phyloP scores from a whole-genome alignment of 208 protist species.

The Acanthamoeba lenticulata region DNA sequence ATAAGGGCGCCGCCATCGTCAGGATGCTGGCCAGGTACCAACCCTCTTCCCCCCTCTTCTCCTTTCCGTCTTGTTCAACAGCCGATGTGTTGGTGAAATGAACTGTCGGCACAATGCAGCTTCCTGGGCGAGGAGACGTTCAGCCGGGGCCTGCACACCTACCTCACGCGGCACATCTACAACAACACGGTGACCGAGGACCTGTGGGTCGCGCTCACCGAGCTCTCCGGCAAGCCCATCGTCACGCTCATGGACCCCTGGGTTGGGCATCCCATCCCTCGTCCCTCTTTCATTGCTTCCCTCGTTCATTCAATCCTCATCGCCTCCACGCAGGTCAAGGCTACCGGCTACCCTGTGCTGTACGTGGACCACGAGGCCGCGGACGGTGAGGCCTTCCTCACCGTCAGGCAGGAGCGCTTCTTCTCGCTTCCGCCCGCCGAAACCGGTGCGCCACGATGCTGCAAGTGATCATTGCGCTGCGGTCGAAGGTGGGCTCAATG shows the following conservation, averaged over 20 bases:
- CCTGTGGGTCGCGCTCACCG: constrained; percentile 14
- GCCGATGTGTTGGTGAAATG: not conserved
- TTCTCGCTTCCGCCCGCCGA: not conserved
- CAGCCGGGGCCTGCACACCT: constrained; percentile 89
- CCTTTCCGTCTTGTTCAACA: not conserved
- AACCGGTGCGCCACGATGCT: not conserved
- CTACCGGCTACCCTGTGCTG: constrained; percentile 50
- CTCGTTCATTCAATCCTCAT: not conserved
- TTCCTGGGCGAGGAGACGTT: constrained; percentile 90
- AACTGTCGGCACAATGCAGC: not conserved
- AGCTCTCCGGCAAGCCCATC: constrained; percentile 17
- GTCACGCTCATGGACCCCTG: constrained; percentile 37
- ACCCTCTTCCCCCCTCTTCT: not conserved
- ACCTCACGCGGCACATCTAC: constrained; percentile 94
- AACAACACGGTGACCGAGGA: constrained; percentile 92
- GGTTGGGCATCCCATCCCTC: not conserved
- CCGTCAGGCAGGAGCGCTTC: constrained; percentile 45
- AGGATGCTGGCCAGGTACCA: constrained; percentile 92
- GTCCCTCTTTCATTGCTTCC: not conserved
- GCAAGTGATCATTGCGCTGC: not conserved
- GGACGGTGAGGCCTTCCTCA: not conserved
- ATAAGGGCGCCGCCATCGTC: constrained; percentile 92
- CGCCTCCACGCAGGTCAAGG: not conserved
- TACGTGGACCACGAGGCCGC: not conserved
- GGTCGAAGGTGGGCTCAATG: too few species aligned